Evolutionary conservation across 257 asterid species (phyloP), one percentile per base, ranked within the genome.

Genomic region (Forsythia viridissima): DNA sequence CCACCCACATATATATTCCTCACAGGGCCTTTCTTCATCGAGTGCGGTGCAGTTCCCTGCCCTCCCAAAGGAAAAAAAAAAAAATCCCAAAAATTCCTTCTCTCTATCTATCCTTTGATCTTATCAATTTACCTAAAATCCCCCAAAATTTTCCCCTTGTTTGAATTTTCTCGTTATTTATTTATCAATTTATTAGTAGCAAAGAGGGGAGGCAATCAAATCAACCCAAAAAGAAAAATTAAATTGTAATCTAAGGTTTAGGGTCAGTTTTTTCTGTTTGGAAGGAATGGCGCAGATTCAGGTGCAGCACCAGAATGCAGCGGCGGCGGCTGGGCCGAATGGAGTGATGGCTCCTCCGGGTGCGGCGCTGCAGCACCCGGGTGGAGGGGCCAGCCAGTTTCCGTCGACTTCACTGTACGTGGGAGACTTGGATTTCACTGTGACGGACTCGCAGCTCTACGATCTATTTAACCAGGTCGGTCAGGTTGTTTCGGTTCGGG

Each of bases 381-480:
- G 68, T 24, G 91, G 86, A n/a, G 86, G 82, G 24, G 71, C 84
- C 9, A 66, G 71, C 37, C 92, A 87, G 82, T 82, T 86, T 8
- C 73, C 76, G 73, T 24, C 96, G 70, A 92, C 89, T 43, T 92
- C 98, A 68, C 87, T 94, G 78, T 94, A 94, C 42, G 97, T 94
- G 0, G 94, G 98, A 36, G 97, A 92, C 84, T 83, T 94, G 91
- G 92, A 92, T 76, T 39, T 82, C 68, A 86, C 75, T 36, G 92
- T 94, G 76, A 92, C 94, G n/a, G 97, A 94, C 79, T 87, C 97
- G 37, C 97, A 92, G 89, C 87, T 94, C 40, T 94, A 86, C 48
- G 96, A 94, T 87, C 85, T 92, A 88, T 94, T 94, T 84, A 91
- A 86, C 82, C 94, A 91, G 94, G 89, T 85, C 15, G 95, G 92